phyloP scores from a whole-genome alignment of 805 yeast genomes.

The Candida schatavii region DNA sequence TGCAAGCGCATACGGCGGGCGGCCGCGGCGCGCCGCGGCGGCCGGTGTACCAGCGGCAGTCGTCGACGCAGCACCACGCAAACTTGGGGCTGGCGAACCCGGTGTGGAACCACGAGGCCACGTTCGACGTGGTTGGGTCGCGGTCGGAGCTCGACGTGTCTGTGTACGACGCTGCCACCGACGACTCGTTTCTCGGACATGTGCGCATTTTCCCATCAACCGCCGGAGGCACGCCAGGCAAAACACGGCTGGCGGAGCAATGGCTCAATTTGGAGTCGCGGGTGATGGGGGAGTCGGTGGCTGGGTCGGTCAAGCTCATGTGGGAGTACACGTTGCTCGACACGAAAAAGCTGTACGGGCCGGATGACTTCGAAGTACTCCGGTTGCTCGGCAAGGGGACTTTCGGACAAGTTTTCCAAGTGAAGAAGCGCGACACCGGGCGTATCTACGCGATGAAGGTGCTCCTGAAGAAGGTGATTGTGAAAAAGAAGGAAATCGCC shows the following conservation, averaged over 20 bases:
- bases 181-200: slow-evolving; percentile 86
- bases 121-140: slow-evolving; percentile 85
- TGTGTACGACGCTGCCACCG: slow-evolving; percentile 81
- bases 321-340: slow-evolving; percentile 67
- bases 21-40: slow-evolving; percentile 8
- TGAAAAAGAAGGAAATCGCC: slow-evolving; percentile 94
- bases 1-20: too few species aligned
- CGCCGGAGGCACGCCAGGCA: slow-evolving; percentile 31
- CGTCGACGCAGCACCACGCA: slow-evolving; percentile 33
- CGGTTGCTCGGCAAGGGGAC: slow-evolving; percentile 94
- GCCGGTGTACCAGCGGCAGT: slow-evolving; percentile 37
- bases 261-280: slow-evolving; percentile 80
- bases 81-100: slow-evolving; percentile 54
- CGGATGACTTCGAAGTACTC: slow-evolving; percentile 90
- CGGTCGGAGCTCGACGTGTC: slow-evolving; percentile 83
- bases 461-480: slow-evolving; percentile 89
- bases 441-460: slow-evolving; percentile 98
- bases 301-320: slow-evolving; percentile 74
- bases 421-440: slow-evolving; percentile 81
- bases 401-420: slow-evolving; percentile 97
- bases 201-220: slow-evolving; percentile 67
- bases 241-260: slow-evolving; percentile 45
- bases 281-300: slow-evolving; percentile 67
- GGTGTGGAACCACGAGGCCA: slow-evolving; percentile 88
- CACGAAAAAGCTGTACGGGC: slow-evolving; percentile 78